phyloP scores from a whole-genome alignment of 345 rosid species.

The Syzygium jambos region DNA sequence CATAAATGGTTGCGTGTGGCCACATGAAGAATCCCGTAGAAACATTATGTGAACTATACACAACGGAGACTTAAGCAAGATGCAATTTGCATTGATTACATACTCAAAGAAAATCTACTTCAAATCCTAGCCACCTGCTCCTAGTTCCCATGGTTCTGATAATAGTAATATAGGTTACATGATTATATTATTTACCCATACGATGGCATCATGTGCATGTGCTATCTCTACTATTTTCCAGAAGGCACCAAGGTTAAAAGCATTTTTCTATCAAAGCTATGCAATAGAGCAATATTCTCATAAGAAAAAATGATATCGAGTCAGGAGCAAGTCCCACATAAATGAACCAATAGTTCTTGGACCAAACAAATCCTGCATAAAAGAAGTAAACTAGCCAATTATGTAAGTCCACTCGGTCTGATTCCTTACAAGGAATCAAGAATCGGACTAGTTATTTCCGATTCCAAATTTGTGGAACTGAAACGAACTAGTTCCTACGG shows the following conservation, averaged over 20 bases:
- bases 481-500: no score
- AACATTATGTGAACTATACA: slow-evolving; percentile 50
- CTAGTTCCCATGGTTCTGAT: slow-evolving; percentile 10
- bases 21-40: no score
- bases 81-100: neutral
- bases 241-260: neutral
- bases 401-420: no score
- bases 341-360: no score
- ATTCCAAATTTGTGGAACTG: no score
- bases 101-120: no score
- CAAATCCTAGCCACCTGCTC: no score
- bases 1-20: neutral
- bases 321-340: no score
- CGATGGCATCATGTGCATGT: slow-evolving; percentile 66
- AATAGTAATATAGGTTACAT: slow-evolving; percentile 79
- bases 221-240: slow-evolving; percentile 80
- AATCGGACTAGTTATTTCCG: no score
- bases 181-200: slow-evolving; percentile 86
- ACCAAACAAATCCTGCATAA: no score
- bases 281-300: neutral
- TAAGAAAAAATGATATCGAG: neutral
- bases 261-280: neutral
- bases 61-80: neutral
- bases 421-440: no score
- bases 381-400: no score